Base-by-base conservation (phyloP, 2,329 filamentous ascomycete species). In the Colletotrichum horii region DNA sequence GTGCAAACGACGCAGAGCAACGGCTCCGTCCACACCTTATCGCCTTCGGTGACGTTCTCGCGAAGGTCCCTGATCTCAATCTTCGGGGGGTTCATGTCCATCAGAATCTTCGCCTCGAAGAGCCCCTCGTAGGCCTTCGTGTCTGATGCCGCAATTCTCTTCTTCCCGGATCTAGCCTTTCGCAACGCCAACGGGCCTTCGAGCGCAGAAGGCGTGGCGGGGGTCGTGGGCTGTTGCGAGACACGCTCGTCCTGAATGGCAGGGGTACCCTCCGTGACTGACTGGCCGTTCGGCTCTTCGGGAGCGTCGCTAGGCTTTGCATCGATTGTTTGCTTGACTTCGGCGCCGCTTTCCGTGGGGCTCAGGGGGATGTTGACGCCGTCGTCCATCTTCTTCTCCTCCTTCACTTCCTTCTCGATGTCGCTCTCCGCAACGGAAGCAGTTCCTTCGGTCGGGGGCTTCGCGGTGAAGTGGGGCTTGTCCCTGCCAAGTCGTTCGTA, bases 21-120 rank as follows among this genome's bases (percentile, higher is more conserved):
- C 6, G 85, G 85, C 79, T 91, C 89, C 14, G 84, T 87, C 90
- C 90, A 92, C 12, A 82, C 83, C 81, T 88, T 90, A 36, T 87
- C 86, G 4, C 89, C 89, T 12, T 86, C 88, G 3, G 80, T 80
- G 8, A 91, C 82, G 12, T 84, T 83, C 34, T 86, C 80, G 62
- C 90, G 85, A 61, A 91, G 81, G 77, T 92, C 90, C 30, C 81
- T 86, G 66, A 92, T 87, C 77, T 90, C 88, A 66, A 91, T 85
- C 26, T 85, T 80, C 1, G 89, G 87, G 22, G 88, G 88, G 5
- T 85, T 87, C 56, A 71, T 72, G 52, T 88, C 87, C 79, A 89
- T 87, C 76, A 85, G 84, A 28, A 92, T 83, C 4, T 81, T 83
- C 5, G 88, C 90, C 65, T 89, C 84, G 71, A 92, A 92, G 7